phyloP scores from a whole-genome alignment of 495 filamentous ascomycete species.

The Talaromyces thailandensis region DNA sequence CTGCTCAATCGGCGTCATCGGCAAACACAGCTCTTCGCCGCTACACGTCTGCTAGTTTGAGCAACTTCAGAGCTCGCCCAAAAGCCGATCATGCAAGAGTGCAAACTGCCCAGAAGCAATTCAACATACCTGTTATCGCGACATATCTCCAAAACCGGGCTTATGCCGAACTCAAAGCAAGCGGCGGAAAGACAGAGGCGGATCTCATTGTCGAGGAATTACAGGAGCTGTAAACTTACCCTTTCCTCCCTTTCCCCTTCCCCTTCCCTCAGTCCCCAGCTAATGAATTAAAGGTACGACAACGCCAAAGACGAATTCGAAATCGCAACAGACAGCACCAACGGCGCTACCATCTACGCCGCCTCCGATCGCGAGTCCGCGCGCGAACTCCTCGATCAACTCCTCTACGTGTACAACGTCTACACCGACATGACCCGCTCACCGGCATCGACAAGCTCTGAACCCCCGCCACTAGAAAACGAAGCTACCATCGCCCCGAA shows the following conservation, averaged over 20 bases:
- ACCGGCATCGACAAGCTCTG: neutral
- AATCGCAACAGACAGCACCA: slow-evolving; percentile 38
- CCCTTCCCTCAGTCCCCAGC: slow-evolving; percentile 4
- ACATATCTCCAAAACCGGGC: neutral
- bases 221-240: slow-evolving; percentile 27
- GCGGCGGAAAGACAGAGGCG: slow-evolving; percentile 15
- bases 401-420: slow-evolving; percentile 25
- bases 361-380: slow-evolving; percentile 38
- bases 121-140: neutral
- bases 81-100: neutral
- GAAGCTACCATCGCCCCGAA: neutral
- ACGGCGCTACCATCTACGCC: slow-evolving; percentile 34
- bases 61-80: neutral
- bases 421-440: slow-evolving; percentile 17
- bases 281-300: slow-evolving; percentile 18
- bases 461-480: neutral
- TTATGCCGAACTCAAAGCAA: slow-evolving; percentile 1
- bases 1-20: neutral
- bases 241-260: neutral
- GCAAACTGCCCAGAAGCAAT: neutral
- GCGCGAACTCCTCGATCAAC: slow-evolving; percentile 32
- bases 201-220: slow-evolving; percentile 34
- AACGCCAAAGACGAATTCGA: slow-evolving; percentile 39
- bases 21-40: neutral
- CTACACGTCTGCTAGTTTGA: neutral